Evolutionary conservation across 2,329 filamentous ascomycete genomes (phyloP).

Genomic region (Monosporascus sp.): DNA sequence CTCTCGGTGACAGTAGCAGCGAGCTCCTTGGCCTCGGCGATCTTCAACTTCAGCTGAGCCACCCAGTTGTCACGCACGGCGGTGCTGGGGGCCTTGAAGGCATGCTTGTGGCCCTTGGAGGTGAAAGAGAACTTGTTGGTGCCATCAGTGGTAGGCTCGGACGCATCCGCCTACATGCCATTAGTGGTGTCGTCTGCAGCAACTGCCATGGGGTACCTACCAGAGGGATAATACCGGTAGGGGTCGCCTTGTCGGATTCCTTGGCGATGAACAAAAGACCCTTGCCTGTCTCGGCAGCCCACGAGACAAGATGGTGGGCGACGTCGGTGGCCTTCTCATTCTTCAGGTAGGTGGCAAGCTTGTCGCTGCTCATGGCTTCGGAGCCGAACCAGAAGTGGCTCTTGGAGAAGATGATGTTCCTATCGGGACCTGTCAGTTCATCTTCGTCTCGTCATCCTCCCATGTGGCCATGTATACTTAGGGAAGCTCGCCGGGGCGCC

Average conservation of each 20-base stretch:
- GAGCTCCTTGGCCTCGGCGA: slow-evolving; percentile 77
- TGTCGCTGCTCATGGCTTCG: slow-evolving; percentile 68
- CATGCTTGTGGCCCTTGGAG: slow-evolving; percentile 83
- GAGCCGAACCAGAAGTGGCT: slow-evolving; percentile 85
- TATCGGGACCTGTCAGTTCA: slow-evolving; percentile 30
- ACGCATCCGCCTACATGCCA: slow-evolving; percentile 46
- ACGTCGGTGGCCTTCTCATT: slow-evolving; percentile 75
- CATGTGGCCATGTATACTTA: slow-evolving; percentile 61
- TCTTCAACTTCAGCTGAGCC: slow-evolving; percentile 73
- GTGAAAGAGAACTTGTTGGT: slow-evolving; percentile 80
- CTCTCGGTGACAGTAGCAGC: slow-evolving; percentile 67
- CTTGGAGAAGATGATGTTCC: slow-evolving; percentile 86
- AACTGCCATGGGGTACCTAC: slow-evolving; percentile 46
- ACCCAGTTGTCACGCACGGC: slow-evolving; percentile 92
- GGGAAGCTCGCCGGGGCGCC: slow-evolving; percentile 72
- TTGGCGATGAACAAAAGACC: slow-evolving; percentile 90
- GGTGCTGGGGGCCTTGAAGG: slow-evolving; percentile 73
- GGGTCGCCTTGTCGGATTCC: slow-evolving; percentile 75
- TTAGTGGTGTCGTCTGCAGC: slow-evolving; percentile 20
- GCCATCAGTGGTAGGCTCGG: slow-evolving; percentile 71
- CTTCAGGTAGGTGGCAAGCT: slow-evolving; percentile 73
- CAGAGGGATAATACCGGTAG: slow-evolving; percentile 77
- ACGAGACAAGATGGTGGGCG: slow-evolving; percentile 75
- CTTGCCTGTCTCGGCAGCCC: slow-evolving; percentile 91
- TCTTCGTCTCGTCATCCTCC: neutral